Conservation (phyloP, 176 grass and related monocot species). For the Aegilops tauschii region DNA sequence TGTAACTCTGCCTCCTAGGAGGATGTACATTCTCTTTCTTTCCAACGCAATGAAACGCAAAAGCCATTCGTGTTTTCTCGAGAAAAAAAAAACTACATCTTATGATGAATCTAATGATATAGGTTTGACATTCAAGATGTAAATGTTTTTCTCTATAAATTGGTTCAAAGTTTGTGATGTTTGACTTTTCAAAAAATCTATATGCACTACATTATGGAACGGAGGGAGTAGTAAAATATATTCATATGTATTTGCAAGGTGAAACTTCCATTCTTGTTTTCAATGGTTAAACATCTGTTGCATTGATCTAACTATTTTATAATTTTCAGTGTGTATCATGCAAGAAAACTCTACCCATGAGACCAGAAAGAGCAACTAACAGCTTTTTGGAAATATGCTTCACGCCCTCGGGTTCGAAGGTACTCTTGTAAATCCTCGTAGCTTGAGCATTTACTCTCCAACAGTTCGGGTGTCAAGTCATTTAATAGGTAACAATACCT, state of each 20-base stretch:
- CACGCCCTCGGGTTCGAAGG: slow-evolving; percentile 69
- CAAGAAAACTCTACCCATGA: background rate
- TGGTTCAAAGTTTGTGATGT: no score
- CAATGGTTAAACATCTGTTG: background rate
- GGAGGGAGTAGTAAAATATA: background rate
- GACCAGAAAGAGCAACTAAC: slow-evolving; percentile 42
- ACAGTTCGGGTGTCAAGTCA: slow-evolving; percentile 75
- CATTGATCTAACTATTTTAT: background rate
- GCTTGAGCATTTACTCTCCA: slow-evolving; percentile 68
- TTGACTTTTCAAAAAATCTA: no score
- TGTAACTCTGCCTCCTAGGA: no score
- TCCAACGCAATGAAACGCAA: no score
- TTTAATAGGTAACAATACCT: slow-evolving; percentile 95
- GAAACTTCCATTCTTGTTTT: background rate
- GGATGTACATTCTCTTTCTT: no score
- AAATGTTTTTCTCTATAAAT: no score
- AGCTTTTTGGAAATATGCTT: slow-evolving; percentile 92
- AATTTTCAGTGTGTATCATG: background rate
- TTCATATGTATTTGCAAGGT: background rate
- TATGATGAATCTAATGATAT: no score
- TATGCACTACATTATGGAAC: no score
- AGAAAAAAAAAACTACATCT: no score
- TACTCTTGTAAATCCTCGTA: slow-evolving; percentile 82
- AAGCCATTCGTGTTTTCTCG: no score
- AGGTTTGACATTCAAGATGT: no score